Conservation (phyloP, 1,284 basidiomycete species). For the Anthracocystis setariae region DNA sequence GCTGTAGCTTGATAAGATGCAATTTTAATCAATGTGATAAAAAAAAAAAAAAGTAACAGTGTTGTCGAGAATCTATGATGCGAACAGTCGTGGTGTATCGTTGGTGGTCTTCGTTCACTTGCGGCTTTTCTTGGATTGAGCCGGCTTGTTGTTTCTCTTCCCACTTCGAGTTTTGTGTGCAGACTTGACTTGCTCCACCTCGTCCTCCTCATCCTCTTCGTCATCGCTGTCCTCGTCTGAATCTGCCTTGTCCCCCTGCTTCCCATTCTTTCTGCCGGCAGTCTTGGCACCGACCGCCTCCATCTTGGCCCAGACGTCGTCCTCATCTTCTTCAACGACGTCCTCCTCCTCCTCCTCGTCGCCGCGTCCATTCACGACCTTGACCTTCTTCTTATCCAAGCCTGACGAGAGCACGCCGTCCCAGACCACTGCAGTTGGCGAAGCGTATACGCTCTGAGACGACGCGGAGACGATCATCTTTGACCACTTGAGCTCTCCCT, state of each 20-base stretch:
- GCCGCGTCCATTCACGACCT: constrained; percentile 11
- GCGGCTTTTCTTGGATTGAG: constrained; percentile 30
- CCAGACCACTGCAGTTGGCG: constrained; percentile 38
- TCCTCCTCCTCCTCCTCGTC: constrained; percentile 33
- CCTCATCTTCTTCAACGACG: constrained; percentile 29
- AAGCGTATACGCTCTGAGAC: constrained; percentile 21
- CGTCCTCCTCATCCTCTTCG: too few relatives aligned
- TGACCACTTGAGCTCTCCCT: constrained; percentile 23
- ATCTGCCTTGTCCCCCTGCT: background rate
- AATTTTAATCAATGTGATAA: too few relatives aligned
- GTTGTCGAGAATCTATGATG: too few relatives aligned
- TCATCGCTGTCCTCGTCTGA: constrained; percentile 1
- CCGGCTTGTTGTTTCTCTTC: constrained; percentile 13
- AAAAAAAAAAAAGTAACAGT: too few relatives aligned
- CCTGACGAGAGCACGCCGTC: constrained; percentile 34
- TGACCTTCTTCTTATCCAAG: background rate
- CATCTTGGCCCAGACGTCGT: constrained; percentile 48
- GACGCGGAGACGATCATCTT: constrained; percentile 21
- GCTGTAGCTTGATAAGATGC: constrained; percentile 5
- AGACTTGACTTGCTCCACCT: too few relatives aligned
- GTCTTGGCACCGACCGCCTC: constrained; percentile 21
- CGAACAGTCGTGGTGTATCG: too few relatives aligned
- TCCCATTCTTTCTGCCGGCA: background rate
- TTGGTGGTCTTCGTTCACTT: too few relatives aligned
- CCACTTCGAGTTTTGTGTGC: constrained; percentile 5